Conservation (phyloP, 768 basidiomycete genomes). For the Kwoniella mangroviensis region DNA sequence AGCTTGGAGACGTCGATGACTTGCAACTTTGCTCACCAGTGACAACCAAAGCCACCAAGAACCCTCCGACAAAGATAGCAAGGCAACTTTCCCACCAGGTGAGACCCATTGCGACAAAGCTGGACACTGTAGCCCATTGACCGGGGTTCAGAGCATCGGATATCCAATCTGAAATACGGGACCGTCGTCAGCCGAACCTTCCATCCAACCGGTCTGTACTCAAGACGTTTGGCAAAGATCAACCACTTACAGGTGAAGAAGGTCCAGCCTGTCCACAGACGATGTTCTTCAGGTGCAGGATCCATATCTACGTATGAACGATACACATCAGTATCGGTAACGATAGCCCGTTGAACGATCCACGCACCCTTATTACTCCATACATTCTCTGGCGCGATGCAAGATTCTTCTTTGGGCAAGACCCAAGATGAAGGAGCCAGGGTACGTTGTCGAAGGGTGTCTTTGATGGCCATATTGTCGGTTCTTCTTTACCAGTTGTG, state of each 20-base stretch:
- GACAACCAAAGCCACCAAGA: conserved; percentile 67
- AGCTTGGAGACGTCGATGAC: not conserved
- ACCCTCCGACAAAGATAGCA: conserved; percentile 82
- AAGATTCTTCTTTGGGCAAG: conserved; percentile 47
- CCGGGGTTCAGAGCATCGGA: conserved; percentile 41
- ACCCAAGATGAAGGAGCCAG: conserved; percentile 35
- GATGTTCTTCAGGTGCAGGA: conserved; percentile 37
- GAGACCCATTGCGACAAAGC: conserved; percentile 39
- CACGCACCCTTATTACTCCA: conserved; percentile 47
- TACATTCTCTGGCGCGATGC: conserved; percentile 43
- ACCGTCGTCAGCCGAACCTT: not conserved
- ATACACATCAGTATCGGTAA: conserved; percentile 6
- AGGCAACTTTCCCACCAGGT: conserved; percentile 76
- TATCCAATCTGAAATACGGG: conserved; percentile 35
- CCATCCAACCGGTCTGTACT: not conserved
- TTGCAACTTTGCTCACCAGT: conserved; percentile 28
- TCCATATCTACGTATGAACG: conserved; percentile 39
- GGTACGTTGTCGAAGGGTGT: conserved; percentile 19
- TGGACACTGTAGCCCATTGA: conserved; percentile 40
- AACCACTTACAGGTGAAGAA: conserved; percentile 40
- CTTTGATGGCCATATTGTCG: conserved; percentile 19
- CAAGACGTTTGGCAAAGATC: not conserved
- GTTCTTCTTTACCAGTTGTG: not conserved
- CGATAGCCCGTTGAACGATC: not conserved
- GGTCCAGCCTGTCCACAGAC: conserved; percentile 43